A percentile compares a stretch with the other conserved stretches of the same genome.
These are phyloP conservation scores for Apiospora saccharicola DNA, from an alignment of 2,329 filamentous ascomycete species.

Conservation along the genomic window DNA sequence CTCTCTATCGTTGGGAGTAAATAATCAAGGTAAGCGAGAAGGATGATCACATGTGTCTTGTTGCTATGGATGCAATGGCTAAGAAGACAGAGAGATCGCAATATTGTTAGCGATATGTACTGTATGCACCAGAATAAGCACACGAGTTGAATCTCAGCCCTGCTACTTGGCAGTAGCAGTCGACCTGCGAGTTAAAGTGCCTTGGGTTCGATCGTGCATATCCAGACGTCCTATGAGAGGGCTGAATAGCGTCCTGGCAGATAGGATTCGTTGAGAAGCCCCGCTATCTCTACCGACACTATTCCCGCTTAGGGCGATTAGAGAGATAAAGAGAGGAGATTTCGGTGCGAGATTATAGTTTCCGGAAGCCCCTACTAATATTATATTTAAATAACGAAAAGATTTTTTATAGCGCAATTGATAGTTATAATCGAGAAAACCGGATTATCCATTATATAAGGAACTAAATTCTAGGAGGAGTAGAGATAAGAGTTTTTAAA, in stretches of 20 bases:
- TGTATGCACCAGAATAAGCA: too few relatives aligned
- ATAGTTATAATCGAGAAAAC: slow-evolving; percentile 14
- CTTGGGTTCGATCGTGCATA: slow-evolving; percentile 50
- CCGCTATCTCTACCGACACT: slow-evolving; percentile 34
- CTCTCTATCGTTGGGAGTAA: too few relatives aligned
- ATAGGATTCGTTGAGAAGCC: slow-evolving; percentile 45
- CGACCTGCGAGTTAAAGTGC: slow-evolving; percentile 30
- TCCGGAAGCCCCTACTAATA: slow-evolving; percentile 10
- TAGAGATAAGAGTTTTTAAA: not conserved
- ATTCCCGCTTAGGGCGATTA: slow-evolving; percentile 38
- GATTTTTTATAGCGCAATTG: slow-evolving; percentile 13
- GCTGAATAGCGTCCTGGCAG: slow-evolving; percentile 39
- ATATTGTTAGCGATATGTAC: too few relatives aligned
- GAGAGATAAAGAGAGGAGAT: not conserved
- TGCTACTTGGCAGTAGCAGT: too few relatives aligned
- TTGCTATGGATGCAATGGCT: too few relatives aligned
- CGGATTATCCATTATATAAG: slow-evolving; percentile 4
- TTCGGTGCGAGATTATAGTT: slow-evolving; percentile 16
- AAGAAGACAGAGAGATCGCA: too few relatives aligned
- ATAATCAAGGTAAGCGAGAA: too few relatives aligned
- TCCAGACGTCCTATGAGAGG: slow-evolving; percentile 50
- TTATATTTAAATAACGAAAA: slow-evolving; percentile 3
- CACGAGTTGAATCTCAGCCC: too few relatives aligned
- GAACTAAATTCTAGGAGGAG: not conserved
- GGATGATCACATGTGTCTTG: too few relatives aligned